Evolutionary conservation across 2,329 filamentous ascomycete genomes (phyloP).

Genomic region (Elsinoe arachidis): DNA sequence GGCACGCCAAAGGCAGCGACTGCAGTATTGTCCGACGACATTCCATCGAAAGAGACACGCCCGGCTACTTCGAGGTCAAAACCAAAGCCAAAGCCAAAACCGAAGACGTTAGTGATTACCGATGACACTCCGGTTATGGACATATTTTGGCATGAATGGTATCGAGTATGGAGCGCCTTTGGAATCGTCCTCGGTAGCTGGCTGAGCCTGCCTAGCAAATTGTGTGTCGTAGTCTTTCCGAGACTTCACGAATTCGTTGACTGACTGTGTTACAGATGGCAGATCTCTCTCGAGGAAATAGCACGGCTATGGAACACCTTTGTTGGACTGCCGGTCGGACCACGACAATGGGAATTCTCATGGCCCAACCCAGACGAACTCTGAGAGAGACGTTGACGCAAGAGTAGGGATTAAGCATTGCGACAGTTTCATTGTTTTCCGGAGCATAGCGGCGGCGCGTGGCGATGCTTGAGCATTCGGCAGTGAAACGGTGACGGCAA

Average conservation of each 20-base stretch:
- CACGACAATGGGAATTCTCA: conserved; percentile 47
- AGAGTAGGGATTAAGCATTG: conserved; percentile 8
- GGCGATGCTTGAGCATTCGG: not conserved
- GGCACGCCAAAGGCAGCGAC: conserved; percentile 16
- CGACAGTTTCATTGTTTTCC: conserved; percentile 11
- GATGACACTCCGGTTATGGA: conserved; percentile 39
- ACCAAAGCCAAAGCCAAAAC: conserved; percentile 36
- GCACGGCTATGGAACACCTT: conserved; percentile 52
- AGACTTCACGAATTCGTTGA: not conserved
- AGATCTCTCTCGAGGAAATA: conserved; percentile 47
- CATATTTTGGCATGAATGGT: conserved; percentile 54
- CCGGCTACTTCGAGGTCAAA: conserved; percentile 32
- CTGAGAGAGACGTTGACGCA: conserved; percentile 15
- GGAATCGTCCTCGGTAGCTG: conserved; percentile 63
- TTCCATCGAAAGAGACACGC: conserved; percentile 14
- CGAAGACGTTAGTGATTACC: conserved; percentile 31
- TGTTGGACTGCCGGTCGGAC: conserved; percentile 51
- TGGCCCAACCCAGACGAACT: conserved; percentile 30
- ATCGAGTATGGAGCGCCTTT: conserved; percentile 52
- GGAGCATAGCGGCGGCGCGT: conserved; percentile 11
- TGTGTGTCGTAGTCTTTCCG: conserved; percentile 50
- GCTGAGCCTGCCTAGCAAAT: conserved; percentile 55
- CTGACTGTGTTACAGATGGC: conserved; percentile 21
- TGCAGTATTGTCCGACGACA: conserved; percentile 19
- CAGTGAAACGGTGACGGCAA: conserved; percentile 9